Base-by-base conservation (phyloP, 441 rosid genomes). In the Erodium trifolium region DNA sequence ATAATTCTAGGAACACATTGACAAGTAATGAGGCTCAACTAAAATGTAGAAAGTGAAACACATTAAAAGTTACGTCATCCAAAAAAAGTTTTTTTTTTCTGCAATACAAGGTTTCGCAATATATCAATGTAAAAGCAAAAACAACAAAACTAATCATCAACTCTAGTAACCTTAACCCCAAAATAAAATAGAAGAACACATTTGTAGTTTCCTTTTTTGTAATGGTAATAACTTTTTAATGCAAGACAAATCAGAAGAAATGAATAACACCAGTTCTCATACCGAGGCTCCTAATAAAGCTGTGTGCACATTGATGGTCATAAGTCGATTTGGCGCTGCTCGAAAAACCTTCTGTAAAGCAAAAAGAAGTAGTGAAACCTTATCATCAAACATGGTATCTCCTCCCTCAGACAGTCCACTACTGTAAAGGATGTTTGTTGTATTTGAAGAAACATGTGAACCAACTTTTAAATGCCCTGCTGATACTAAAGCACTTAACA, bases 271-370 rank as follows among this genome's bases (percentile, higher is more conserved):
- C 19, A 19, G 64, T 59, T 47, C 67, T 9, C 87, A 70, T 89
- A 89, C 99, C 93, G 98, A 88, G 76, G 96, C 98, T 73, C 93
- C 95, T 72, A 96, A 82, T 79, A 96, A 82, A 76, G 99, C 89
- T 65, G 86, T 85, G 79, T 93, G 93, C 60, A 91, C 94, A 76
- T 85, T 88, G 73, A 78, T 79, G 7, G 98, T 91, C 92, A 96
- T 76, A 70, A 96, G 96, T 85, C 94, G 88, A 55, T 81, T 91
- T 68, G 98, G 96, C 73, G 97, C 98, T 60, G 93, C 88, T 79
- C 87, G 96, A 81, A 96, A 89, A 73, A 92, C 93, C 83, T 84
- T 96, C 78, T 86, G 97, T 81, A 96, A 78, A 70, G 97, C 96
- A 87, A 85, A 96, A 72, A 89, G 89, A 73, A 93, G 85, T 79